Conservation (phyloP, 2,329 filamentous ascomycete species). For the Lachnellula cervina region DNA sequence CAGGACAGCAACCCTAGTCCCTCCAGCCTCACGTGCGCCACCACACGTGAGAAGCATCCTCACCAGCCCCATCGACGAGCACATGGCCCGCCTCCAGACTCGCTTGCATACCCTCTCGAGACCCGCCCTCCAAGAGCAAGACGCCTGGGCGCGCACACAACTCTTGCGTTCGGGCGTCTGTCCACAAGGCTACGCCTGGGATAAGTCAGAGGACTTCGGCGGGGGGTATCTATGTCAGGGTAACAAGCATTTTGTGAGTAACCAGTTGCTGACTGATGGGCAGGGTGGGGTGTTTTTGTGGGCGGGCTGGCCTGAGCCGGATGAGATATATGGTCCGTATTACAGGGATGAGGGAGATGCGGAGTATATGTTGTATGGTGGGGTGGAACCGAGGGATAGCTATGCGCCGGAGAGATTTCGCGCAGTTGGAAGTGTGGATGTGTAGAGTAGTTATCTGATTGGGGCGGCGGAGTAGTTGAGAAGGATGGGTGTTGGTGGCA, state of each 20-base stretch:
- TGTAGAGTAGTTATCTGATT: too few relatives aligned
- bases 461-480: too few relatives aligned
- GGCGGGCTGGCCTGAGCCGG: neutral
- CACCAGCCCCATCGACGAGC: neutral
- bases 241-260: neutral
- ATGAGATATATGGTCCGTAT: neutral
- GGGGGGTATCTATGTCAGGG: slow-evolving; percentile 1
- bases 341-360: neutral
- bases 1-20: neutral
- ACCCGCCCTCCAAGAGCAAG: neutral
- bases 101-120: neutral
- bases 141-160: neutral
- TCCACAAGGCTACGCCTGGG: neutral
- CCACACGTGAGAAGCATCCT: neutral
- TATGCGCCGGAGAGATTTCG: neutral
- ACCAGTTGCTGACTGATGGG: neutral
- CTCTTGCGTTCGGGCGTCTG: neutral
- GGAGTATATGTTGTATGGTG: neutral
- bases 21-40: neutral
- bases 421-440: neutral
- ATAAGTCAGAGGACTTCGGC: neutral
- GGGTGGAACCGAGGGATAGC: neutral
- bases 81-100: neutral
- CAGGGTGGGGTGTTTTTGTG: slow-evolving; percentile 1
- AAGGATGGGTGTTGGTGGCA: too few relatives aligned